phyloP scores from a whole-genome alignment of 179 eudicot genomes.

The Heliamphora pulchella region DNA sequence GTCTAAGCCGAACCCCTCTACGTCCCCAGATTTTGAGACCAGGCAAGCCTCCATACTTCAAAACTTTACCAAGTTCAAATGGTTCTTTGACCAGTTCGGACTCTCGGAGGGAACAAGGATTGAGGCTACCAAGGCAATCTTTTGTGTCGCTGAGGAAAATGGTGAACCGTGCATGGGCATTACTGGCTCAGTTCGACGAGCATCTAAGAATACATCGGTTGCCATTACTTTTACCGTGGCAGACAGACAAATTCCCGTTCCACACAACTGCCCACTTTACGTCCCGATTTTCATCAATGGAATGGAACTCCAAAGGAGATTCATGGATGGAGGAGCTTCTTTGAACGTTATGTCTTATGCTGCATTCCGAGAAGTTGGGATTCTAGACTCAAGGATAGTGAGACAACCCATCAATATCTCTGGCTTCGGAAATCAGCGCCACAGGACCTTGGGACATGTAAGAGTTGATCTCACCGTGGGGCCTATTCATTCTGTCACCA shows the following conservation, averaged over 20 bases:
- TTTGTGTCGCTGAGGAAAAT: not conserved
- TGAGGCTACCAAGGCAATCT: not conserved
- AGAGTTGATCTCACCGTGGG: not conserved
- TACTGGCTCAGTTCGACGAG: not conserved
- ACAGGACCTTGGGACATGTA: not conserved
- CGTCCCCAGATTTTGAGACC: no score
- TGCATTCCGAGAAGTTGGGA: not conserved
- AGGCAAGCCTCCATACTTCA: not conserved
- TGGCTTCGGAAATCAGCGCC: not conserved
- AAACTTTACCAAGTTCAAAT: not conserved
- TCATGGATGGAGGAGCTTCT: not conserved
- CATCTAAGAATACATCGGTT: not conserved
- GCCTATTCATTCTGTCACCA: not conserved
- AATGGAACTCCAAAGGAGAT: not conserved
- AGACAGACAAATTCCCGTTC: not conserved
- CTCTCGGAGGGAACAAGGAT: not conserved
- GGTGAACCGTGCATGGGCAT: not conserved
- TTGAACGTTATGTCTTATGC: not conserved
- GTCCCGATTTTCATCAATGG: not conserved
- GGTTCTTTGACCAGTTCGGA: not conserved
- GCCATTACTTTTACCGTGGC: not conserved
- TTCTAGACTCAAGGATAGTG: not conserved
- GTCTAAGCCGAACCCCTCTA: not conserved
- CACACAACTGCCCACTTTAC: not conserved
- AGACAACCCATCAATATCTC: not conserved